phyloP scores from a whole-genome alignment of 345 rosid genomes.

The Carallia pectinifolia region DNA sequence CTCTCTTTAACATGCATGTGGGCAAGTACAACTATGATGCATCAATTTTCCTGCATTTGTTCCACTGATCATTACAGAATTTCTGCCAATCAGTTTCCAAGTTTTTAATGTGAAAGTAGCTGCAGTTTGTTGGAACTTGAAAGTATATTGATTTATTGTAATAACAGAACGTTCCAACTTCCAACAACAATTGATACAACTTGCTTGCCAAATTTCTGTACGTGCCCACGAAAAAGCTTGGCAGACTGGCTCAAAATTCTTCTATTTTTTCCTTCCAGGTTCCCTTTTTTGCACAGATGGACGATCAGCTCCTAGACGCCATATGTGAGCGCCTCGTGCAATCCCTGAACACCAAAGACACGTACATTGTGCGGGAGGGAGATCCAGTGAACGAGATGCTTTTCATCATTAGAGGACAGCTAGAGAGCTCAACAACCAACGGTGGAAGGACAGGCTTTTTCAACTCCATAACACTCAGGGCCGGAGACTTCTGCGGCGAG shows the following conservation, averaged over 20 bases:
- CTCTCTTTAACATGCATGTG: too few species aligned
- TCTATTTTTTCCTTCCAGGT: slow-evolving; percentile 40
- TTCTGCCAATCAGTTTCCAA: too few species aligned
- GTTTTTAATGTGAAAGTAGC: too few species aligned
- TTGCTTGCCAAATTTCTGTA: too few species aligned
- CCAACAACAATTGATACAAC: too few species aligned
- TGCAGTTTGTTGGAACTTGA: too few species aligned
- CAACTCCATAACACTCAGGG: slow-evolving; percentile 66
- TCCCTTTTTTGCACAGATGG: slow-evolving; percentile 87
- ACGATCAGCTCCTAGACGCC: slow-evolving; percentile 77
- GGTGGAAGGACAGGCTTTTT: slow-evolving; percentile 80
- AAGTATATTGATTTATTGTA: too few species aligned
- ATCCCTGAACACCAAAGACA: slow-evolving; percentile 62
- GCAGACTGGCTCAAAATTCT: neutral
- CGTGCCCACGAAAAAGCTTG: too few species aligned
- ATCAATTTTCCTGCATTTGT: too few species aligned
- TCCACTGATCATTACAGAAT: too few species aligned
- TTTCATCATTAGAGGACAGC: slow-evolving; percentile 79
- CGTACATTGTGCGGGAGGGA: slow-evolving; percentile 65
- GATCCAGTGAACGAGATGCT: slow-evolving; percentile 91
- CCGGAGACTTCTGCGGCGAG: slow-evolving; percentile 89
- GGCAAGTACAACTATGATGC: too few species aligned
- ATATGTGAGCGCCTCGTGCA: slow-evolving; percentile 81
- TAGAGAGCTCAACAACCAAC: slow-evolving; percentile 85
- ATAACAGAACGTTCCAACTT: too few species aligned